Evolutionary conservation across 345 rosid genomes (phyloP).

Genomic region (Gynandropsis gynandra): DNA sequence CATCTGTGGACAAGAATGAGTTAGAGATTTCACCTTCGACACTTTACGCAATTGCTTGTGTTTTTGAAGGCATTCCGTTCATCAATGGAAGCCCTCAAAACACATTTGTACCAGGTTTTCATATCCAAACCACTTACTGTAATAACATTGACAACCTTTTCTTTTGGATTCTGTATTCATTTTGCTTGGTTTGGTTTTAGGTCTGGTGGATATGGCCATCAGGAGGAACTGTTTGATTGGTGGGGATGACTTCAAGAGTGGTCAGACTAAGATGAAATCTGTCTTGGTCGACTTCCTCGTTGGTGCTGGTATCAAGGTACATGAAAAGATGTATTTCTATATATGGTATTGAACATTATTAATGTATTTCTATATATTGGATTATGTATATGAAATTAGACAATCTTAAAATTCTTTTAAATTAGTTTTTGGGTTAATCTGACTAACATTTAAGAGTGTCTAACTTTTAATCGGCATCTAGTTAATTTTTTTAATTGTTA

Average conservation of each 20-base stretch:
- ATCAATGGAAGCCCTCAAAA: constrained; percentile 98
- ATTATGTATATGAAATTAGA: no score
- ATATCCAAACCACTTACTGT: not conserved
- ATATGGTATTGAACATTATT: no score
- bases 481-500: no score
- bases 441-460: no score
- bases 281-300: constrained; percentile 96
- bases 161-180: no score
- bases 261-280: constrained; percentile 98
- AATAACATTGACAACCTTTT: no score
- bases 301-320: constrained; percentile 98
- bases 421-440: no score
- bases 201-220: constrained; percentile 85
- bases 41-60: constrained; percentile 77
- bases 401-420: no score
- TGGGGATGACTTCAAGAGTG: constrained; percentile 99
- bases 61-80: constrained; percentile 81
- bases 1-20: constrained; percentile 69
- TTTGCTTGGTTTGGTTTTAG: constrained; percentile 21
- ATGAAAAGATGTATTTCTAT: no score
- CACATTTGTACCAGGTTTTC: constrained; percentile 86
- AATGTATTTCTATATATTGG: no score
- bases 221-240: constrained; percentile 79
- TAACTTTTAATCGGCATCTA: no score
- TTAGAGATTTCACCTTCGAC: constrained; percentile 96